Evolutionary conservation across 202 grass and related monocot genomes (phyloP), one percentile per base, ranked within the genome.

Genomic region (Zizania palustris): DNA sequence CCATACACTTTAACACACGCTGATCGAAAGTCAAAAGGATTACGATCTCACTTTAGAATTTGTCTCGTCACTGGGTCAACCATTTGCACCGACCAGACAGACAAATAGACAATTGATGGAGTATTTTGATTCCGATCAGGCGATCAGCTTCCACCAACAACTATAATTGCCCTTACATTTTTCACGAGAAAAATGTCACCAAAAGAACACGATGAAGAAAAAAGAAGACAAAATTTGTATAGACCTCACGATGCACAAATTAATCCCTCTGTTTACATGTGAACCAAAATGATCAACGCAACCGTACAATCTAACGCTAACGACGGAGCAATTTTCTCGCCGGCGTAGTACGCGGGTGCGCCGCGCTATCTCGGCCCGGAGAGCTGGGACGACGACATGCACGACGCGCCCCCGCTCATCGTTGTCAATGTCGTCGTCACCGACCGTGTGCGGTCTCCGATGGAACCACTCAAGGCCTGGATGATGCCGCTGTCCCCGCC

Each of bases 361-460:
- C 48, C 11, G 20, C 0, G 18, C 86, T 97, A 97, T 78, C 94
- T 92, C 13, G 91, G 84, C 0, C 85, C 91, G 8, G 94, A 93
- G 43, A 97, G 66, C 57, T 89, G 76, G 49, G 84, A 72, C 46
- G 94, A 86, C 13, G 94, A 97, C 81, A 91, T 44, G 82, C 86
- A 93, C 3, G 94, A 97, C 34, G 86, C 69, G 80, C 78, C 84
- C 61, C 65, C 74, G 54, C 74, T 83, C 82, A 69, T 60, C 35
- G 85, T 78, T 15, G 85, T 73, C 28, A 61, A 12, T 22, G 84
- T 87, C 56, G 62, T 64, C 37, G 42, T 59, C 71, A 44, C 82
- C 10, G 82, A 80, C 7, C 67, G 62, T 4, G 45, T 28, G 18
- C 4, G 66, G 13, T 72, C 68, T 2, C 40, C 67, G 13, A 41